phyloP scores from a whole-genome alignment of 116 monocot genomes.

The Iris pallida region DNA sequence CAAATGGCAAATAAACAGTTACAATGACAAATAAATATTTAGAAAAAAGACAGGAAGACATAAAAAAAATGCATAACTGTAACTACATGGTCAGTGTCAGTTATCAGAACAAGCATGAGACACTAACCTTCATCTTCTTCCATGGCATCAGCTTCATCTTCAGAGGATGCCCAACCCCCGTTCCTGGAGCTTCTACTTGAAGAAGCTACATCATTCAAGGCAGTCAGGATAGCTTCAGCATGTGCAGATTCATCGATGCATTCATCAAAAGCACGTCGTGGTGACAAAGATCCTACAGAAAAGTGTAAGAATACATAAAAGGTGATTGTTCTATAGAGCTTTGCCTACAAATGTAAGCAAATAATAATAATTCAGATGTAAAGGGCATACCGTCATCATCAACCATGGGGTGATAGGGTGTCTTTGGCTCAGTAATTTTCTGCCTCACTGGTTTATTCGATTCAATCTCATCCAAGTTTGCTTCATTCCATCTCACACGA shows the following conservation, averaged over 20 bases:
- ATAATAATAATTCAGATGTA: neutral
- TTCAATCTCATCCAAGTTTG: constrained; percentile 87
- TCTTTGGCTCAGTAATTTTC: constrained; percentile 97
- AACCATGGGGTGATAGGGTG: constrained; percentile 89
- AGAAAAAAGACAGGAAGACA: neutral
- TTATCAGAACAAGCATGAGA: neutral
- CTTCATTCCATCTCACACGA: constrained; percentile 90
- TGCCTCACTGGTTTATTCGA: constrained; percentile 91
- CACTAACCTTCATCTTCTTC: constrained; percentile 81
- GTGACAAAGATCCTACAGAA: constrained; percentile 53
- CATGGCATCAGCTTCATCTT: constrained; percentile 74
- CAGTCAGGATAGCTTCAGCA: constrained; percentile 62
- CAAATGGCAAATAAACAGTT: no score
- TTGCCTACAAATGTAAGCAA: neutral
- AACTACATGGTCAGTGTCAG: constrained; percentile 1
- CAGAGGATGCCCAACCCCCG: constrained; percentile 81
- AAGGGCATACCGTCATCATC: constrained; percentile 53
- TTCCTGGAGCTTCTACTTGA: constrained; percentile 38
- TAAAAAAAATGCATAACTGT: neutral
- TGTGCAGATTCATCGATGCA: constrained; percentile 40
- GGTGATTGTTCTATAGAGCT: neutral
- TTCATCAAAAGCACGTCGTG: constrained; percentile 48
- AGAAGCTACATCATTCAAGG: constrained; percentile 59
- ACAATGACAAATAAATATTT: no score
- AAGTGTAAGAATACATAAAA: neutral